Base-by-base conservation (phyloP, 441 rosid species). In the Codiaeum variegatum region DNA sequence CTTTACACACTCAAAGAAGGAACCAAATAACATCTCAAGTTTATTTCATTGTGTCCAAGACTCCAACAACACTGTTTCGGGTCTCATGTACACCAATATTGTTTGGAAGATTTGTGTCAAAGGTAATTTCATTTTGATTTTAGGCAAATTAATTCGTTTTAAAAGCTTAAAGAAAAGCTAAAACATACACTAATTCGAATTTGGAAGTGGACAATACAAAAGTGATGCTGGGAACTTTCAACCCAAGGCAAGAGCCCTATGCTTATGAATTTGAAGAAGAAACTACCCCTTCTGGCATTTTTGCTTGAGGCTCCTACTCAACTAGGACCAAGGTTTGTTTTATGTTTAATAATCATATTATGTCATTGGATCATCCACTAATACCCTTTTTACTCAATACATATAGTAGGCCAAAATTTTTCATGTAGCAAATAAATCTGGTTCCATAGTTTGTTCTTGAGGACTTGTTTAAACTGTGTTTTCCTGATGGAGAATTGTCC, bases 1-100 rank as follows among this genome's bases (percentile, higher is more conserved):
- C 85, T 94, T 88, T 92, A 90, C 78, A 84, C 90, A 26, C 72
- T 92, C 76, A 92, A 88, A 75, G 94, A 92, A 84, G 93, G 94
- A n/a, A 84, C 86, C 81, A 85, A 64, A 19, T 92, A 88, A 79
- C 85, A 69, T 61, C 73, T 92, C 78, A 85, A 84, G 52, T 90
- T 74, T 69, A 86, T 6, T 90, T 90, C 73, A 82, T 73, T 49
- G 97, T 90, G 71, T 80, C 78, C 78, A 83, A 90, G 80, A 90
- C 73, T 80, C 78, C 78, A 83, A 90, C 80, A 90, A 91, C 87
- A 86, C 90, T 51, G 97, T 90, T 67, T 88, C 93, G 10, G 93
- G 97, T 28, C 95, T 91, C 56, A 85, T 76, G 76, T 91, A 91
- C 83, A 83, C 87, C 74, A 90, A 90, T 40, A 83, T 84, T 2